These are phyloP conservation scores for Aspergillus sergii DNA, from an alignment of 2,329 filamentous ascomycete genomes.

Conservation along the genomic window DNA sequence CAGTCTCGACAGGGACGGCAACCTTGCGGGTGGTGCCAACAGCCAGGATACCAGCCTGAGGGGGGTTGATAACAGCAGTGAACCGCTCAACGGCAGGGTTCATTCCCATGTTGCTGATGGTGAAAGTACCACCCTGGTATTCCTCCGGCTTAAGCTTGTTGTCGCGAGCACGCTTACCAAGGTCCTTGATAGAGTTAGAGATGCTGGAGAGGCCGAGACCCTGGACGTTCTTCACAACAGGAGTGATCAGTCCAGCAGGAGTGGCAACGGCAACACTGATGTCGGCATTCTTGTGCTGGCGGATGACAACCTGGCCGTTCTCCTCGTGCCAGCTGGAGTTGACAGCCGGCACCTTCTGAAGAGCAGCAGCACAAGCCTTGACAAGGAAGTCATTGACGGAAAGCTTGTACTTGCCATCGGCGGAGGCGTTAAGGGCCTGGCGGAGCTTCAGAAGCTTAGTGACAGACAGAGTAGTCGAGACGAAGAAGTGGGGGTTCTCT, in stretches of 20 bases:
- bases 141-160: conserved; percentile 99
- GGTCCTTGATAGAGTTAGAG: conserved; percentile 88
- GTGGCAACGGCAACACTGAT: conserved; percentile 96
- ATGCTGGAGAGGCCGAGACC: conserved; percentile 85
- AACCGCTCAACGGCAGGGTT: conserved; percentile 95
- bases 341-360: conserved; percentile 89
- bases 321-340: conserved; percentile 91
- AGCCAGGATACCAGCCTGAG: conserved; percentile 91
- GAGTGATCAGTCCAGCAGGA: conserved; percentile 91
- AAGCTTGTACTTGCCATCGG: conserved; percentile 95
- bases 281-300: conserved; percentile 90
- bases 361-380: conserved; percentile 88
- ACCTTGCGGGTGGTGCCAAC: conserved; percentile 97
- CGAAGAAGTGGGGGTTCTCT: conserved; percentile 98
- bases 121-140: conserved; percentile 98
- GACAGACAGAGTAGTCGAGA: conserved; percentile 87
- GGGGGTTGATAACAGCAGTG: conserved; percentile 98
- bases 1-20: conserved; percentile 79
- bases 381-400: conserved; percentile 99
- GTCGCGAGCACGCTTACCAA: conserved; percentile 93
- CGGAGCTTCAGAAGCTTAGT: conserved; percentile 95
- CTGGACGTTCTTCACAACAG: conserved; percentile 90
- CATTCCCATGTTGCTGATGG: conserved; percentile 99
- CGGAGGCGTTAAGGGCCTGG: conserved; percentile 83
- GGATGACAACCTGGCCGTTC: conserved; percentile 76